phyloP scores from a whole-genome alignment of 768 basidiomycete genomes.

The Pisolithus tinctorius region DNA sequence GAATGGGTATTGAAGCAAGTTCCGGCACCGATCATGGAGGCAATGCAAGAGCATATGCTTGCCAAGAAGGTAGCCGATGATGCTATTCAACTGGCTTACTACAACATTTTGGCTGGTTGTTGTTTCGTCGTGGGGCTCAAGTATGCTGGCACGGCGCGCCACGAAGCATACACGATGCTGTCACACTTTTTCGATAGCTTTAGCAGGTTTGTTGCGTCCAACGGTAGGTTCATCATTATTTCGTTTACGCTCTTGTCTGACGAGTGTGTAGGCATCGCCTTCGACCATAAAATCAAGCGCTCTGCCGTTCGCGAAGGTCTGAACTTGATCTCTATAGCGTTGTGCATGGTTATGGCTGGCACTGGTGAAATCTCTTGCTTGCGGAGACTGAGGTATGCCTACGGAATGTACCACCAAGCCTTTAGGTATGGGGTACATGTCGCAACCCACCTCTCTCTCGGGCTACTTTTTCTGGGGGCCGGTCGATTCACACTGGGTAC shows the following conservation, averaged over 20 bases:
- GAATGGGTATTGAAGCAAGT: constrained; percentile 72
- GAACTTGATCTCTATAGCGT: constrained; percentile 77
- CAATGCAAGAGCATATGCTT: constrained; percentile 46
- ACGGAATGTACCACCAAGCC: constrained; percentile 72
- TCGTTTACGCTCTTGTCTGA: constrained; percentile 4
- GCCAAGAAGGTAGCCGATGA: constrained; percentile 50
- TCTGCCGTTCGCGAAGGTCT: constrained; percentile 83
- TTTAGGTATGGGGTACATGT: constrained; percentile 87
- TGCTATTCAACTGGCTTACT: constrained; percentile 81
- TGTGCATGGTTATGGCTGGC: constrained; percentile 95
- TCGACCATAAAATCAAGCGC: constrained; percentile 85
- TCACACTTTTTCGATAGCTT: constrained; percentile 79
- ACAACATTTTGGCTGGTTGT: constrained; percentile 84
- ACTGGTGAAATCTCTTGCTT: constrained; percentile 91
- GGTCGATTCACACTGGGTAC: constrained; percentile 90
- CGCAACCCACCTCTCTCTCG: constrained; percentile 84
- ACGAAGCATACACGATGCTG: constrained; percentile 80
- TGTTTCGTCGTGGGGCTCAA: constrained; percentile 91
- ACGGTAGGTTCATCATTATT: constrained; percentile 40
- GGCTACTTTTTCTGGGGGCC: constrained; percentile 87
- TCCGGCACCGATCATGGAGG: constrained; percentile 56
- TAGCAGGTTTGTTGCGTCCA: constrained; percentile 60
- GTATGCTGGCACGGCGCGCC: constrained; percentile 88
- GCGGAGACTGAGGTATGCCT: constrained; percentile 79
- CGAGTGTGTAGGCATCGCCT: constrained; percentile 51